Conservation (phyloP, 495 filamentous ascomycete species). For the Penicillium odoratum region DNA sequence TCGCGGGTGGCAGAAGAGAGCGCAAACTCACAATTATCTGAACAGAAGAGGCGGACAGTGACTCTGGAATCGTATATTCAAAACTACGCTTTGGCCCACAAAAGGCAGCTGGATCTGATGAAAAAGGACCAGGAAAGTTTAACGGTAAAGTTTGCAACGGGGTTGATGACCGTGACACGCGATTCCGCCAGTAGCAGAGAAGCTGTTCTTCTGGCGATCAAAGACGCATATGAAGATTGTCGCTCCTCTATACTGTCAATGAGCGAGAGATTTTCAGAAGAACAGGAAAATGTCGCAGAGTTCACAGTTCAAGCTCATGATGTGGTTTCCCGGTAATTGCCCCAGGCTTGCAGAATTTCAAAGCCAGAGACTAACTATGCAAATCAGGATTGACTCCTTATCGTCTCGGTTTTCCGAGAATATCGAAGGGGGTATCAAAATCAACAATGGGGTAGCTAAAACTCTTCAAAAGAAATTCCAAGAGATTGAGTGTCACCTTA, state of each 20-base stretch:
- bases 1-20: conserved; percentile 18
- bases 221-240: conserved; percentile 19
- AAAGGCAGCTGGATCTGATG: conserved; percentile 25
- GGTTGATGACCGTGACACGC: conserved; percentile 14
- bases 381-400: conserved; percentile 22
- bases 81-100: conserved; percentile 27
- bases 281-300: conserved; percentile 19
- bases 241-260: conserved; percentile 19
- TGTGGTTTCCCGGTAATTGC: conserved; percentile 27
- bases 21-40: conserved; percentile 21
- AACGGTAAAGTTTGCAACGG: conserved; percentile 19
- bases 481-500: conserved; percentile 20
- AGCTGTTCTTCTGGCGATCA: conserved; percentile 13
- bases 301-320: conserved; percentile 19
- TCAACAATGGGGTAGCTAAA: conserved; percentile 15
- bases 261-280: conserved; percentile 18
- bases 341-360: neutral
- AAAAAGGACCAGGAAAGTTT: conserved; percentile 29
- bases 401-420: conserved; percentile 16
- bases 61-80: conserved; percentile 39
- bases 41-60: conserved; percentile 30
- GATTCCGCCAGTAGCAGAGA: conserved; percentile 16
- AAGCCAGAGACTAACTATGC: neutral
- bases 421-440: conserved; percentile 16
- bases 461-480: conserved; percentile 25